Conservation (phyloP, 2,329 filamentous ascomycete genomes). For the Graphilbum ipis-grandicollis region DNA sequence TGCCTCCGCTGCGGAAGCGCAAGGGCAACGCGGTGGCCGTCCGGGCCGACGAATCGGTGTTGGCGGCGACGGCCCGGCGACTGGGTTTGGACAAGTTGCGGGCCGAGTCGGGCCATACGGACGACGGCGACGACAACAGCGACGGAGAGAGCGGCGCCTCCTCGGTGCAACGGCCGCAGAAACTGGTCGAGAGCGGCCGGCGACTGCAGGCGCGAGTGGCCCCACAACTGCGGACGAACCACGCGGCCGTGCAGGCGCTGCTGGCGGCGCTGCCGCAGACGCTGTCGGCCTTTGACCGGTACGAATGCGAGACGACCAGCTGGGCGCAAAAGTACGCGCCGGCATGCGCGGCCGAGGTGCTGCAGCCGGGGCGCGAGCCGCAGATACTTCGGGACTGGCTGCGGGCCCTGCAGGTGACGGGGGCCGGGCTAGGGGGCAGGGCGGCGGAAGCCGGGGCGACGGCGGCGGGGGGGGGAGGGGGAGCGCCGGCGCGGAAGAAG, state of each 20-base stretch:
- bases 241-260: constrained; percentile 16
- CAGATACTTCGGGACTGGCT: constrained; percentile 67
- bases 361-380: constrained; percentile 59
- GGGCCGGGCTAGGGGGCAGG: constrained; percentile 46
- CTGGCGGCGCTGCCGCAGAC: constrained; percentile 40
- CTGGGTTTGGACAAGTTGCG: constrained; percentile 18
- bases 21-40: constrained; percentile 30
- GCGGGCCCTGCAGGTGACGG: constrained; percentile 53
- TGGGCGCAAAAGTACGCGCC: constrained; percentile 87
- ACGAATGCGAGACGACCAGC: constrained; percentile 50
- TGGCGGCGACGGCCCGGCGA: constrained; percentile 17
- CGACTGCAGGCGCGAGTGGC: constrained; percentile 32
- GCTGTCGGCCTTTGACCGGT: constrained; percentile 66
- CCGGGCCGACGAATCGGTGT: constrained; percentile 22
- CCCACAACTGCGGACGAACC: constrained; percentile 23
- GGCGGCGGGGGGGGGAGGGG: constrained; percentile 7
- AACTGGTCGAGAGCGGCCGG: constrained; percentile 39
- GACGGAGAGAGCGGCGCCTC: constrained; percentile 18
- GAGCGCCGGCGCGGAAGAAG: neutral
- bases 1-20: constrained; percentile 23
- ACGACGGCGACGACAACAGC: constrained; percentile 16
- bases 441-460: constrained; percentile 16
- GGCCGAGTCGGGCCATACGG: constrained; percentile 8
- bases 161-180: constrained; percentile 34
- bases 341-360: constrained; percentile 45